Conservation (phyloP, 805 yeast genomes). For the Schwanniomyces vanrijiae region DNA sequence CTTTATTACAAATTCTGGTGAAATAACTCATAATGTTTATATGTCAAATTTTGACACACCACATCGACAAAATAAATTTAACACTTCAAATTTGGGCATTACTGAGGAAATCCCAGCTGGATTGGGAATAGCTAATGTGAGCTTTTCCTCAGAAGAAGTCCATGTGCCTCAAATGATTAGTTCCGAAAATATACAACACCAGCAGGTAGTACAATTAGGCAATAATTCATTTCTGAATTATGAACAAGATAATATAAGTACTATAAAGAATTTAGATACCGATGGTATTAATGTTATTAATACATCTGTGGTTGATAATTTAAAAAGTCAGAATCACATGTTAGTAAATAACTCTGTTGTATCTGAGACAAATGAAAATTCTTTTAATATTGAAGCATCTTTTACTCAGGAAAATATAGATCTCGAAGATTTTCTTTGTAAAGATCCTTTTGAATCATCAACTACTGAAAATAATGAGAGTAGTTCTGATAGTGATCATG, state of each 20-base stretch:
- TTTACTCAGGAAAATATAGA: constrained; percentile 5
- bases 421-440: constrained; percentile 15
- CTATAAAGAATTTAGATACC: too few species aligned
- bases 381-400: neutral
- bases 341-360: neutral
- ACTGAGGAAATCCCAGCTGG: neutral
- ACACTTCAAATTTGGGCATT: neutral
- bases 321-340: neutral
- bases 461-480: constrained; percentile 1
- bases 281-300: too few species aligned
- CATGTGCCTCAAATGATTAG: neutral
- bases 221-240: neutral
- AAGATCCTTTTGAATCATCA: constrained; percentile 9
- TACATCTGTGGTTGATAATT: neutral
- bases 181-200: neutral
- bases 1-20: neutral
- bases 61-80: neutral
- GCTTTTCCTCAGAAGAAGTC: neutral
- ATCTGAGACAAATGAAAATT: neutral
- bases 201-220: neutral
- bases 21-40: neutral
- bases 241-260: neutral
- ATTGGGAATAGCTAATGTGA: constrained; percentile 2
- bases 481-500: constrained; percentile 4
- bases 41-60: constrained; percentile 3